Evolutionary conservation across 2,329 filamentous ascomycete species (phyloP).

Genomic region (Exophiala sideris): DNA sequence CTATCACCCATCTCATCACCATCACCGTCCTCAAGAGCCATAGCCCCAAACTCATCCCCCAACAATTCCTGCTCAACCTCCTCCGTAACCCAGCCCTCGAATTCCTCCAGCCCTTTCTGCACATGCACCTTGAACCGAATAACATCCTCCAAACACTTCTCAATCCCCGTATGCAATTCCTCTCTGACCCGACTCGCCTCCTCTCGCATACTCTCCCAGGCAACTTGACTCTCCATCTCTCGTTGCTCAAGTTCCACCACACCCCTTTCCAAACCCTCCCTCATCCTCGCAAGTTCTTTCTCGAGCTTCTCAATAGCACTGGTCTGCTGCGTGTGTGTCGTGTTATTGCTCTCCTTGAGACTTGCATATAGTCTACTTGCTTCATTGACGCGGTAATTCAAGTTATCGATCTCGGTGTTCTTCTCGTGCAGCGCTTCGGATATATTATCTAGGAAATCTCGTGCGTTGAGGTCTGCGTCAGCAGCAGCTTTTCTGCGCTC

Average conservation of each 20-base stretch:
- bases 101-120: conserved; percentile 87
- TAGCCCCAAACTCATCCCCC: conserved; percentile 51
- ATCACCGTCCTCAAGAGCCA: conserved; percentile 13
- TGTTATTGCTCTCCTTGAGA: conserved; percentile 80
- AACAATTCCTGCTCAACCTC: conserved; percentile 84
- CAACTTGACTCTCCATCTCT: conserved; percentile 48
- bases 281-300: conserved; percentile 71
- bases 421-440: conserved; percentile 98
- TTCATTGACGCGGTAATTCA: conserved; percentile 81
- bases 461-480: conserved; percentile 90
- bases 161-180: conserved; percentile 94
- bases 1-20: background rate
- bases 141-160: conserved; percentile 92
- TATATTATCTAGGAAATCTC: conserved; percentile 88
- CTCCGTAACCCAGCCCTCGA: conserved; percentile 87
- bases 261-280: conserved; percentile 28
- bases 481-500: conserved; percentile 77
- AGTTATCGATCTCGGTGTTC: conserved; percentile 81
- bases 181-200: conserved; percentile 61
- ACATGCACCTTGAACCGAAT: conserved; percentile 99
- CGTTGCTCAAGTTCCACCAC: conserved; percentile 55
- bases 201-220: conserved; percentile 28
- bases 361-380: conserved; percentile 85
- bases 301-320: conserved; percentile 98
- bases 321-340: conserved; percentile 84